phyloP scores from a whole-genome alignment of 169 alveolate genomes.

The Plasmodium coatneyi region DNA sequence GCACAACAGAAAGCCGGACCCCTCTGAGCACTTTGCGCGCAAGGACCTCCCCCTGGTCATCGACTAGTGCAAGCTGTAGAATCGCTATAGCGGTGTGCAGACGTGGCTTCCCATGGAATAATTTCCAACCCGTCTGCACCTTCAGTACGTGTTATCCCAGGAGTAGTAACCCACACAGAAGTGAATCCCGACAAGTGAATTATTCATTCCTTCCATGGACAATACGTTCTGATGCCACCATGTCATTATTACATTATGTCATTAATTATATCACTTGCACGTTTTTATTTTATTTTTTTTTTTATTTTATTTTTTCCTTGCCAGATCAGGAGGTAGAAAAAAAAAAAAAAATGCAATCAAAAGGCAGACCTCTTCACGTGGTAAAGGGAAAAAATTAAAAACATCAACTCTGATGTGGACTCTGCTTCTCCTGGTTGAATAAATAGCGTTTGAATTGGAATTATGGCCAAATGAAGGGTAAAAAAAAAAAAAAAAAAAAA shows the following conservation, averaged over 20 bases:
- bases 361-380: neutral
- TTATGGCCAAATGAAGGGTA: neutral
- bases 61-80: neutral
- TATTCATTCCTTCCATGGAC: neutral
- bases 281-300: neutral
- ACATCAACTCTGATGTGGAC: neutral
- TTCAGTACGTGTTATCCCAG: neutral
- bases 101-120: neutral
- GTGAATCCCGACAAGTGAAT: neutral
- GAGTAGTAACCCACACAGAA: neutral
- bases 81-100: neutral
- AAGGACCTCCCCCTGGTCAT: conserved; percentile 49
- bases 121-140: neutral
- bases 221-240: neutral
- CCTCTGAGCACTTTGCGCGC: neutral
- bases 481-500: neutral
- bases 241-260: neutral
- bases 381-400: neutral
- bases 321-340: neutral
- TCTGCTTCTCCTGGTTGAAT: neutral
- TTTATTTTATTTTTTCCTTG: neutral
- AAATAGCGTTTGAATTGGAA: neutral
- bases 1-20: conserved; percentile 20
- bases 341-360: no score
- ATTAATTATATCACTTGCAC: neutral